Base-by-base conservation (phyloP, 768 basidiomycete genomes). In the Rhodotorula kratochvilovae region DNA sequence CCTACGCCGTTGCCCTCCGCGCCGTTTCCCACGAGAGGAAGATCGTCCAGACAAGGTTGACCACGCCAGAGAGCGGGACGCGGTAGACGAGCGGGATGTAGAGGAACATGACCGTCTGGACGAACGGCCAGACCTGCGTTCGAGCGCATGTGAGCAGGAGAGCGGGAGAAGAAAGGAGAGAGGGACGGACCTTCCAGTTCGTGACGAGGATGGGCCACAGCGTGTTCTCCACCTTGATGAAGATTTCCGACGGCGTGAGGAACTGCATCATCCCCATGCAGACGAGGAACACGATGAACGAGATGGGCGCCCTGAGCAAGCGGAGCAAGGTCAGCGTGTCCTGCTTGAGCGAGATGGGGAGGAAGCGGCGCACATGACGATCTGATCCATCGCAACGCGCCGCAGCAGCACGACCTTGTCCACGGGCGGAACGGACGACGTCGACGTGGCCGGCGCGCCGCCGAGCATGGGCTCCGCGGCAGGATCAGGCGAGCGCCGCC, bases 131-230 rank as follows among this genome's bases (percentile, higher is more conserved):
- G 58, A 59, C 42, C 56, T 57, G 56, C 36, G 11, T 1, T 2
- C 1, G 23, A 4, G 19, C 1, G 10, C 11, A 16, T 23, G 29
- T 55, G 31, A 55, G 54, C 27, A 16, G 17, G 25, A 5, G n/a
- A 42, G 12, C 5, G 21, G 5, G 56, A 35, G 7, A 42, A 15
- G 19, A 4, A 31, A n/a, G 23, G 25, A 43, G 53, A 25, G 51
- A 50, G 39, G 27, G 45, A 5, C 23, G 59, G 33, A 48, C 25
- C 57, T 43, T n/a, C 58, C 43, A 59, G 50, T 61, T 36, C 56
- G 55, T 62, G 31, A 61, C 35, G 67, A 68, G 61, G 53, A 61
- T 50, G 27, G 60, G 35, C 43, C 46, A 27, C 45, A 61, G 46
- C 15, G 42, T n/a, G 58, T n/a, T 42, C 23, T 39, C 35, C n/a